phyloP scores from a whole-genome alignment of 768 basidiomycete genomes.

The Auricularia cornea region DNA sequence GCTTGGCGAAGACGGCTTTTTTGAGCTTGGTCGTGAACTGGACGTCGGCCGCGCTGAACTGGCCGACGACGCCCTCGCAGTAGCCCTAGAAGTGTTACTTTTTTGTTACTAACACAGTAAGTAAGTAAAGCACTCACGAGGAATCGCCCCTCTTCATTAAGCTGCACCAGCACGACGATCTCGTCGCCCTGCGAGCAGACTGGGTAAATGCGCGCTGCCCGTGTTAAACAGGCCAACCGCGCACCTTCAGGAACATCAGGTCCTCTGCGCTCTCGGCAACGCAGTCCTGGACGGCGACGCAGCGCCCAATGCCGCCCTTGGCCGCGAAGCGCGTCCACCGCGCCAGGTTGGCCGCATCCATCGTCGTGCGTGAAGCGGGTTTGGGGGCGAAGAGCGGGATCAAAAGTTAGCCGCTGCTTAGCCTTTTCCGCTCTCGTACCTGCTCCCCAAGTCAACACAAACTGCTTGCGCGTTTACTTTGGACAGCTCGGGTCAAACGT shows the following conservation, averaged over 20 bases:
- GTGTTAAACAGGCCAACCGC: too few species aligned
- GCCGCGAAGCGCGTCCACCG: conserved; percentile 79
- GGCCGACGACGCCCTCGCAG: conserved; percentile 81
- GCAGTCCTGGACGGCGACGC: conserved; percentile 65
- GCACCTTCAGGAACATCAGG: conserved; percentile 79
- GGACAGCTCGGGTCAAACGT: too few species aligned
- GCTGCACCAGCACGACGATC: conserved; percentile 68
- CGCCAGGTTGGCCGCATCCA: conserved; percentile 66
- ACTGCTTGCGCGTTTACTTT: too few species aligned
- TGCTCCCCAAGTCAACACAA: too few species aligned
- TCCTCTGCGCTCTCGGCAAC: conserved; percentile 66
- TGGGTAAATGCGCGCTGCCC: too few species aligned
- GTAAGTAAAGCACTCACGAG: conserved; percentile 44
- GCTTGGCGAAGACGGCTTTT: conserved; percentile 69
- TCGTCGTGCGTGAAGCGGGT: not conserved
- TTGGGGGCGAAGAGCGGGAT: too few species aligned
- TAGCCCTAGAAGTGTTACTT: conserved; percentile 55
- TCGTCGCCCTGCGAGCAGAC: conserved; percentile 69
- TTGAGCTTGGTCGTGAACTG: conserved; percentile 68
- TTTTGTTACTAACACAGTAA: not conserved
- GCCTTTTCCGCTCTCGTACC: too few species aligned
- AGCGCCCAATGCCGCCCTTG: conserved; percentile 80
- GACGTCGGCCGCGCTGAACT: conserved; percentile 56
- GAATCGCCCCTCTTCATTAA: conserved; percentile 45
- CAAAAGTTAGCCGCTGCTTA: not conserved